These are phyloP conservation scores for Globisporangium echinulatum DNA, from an alignment of 352 stramenopile genomes.

Conservation along the genomic window DNA sequence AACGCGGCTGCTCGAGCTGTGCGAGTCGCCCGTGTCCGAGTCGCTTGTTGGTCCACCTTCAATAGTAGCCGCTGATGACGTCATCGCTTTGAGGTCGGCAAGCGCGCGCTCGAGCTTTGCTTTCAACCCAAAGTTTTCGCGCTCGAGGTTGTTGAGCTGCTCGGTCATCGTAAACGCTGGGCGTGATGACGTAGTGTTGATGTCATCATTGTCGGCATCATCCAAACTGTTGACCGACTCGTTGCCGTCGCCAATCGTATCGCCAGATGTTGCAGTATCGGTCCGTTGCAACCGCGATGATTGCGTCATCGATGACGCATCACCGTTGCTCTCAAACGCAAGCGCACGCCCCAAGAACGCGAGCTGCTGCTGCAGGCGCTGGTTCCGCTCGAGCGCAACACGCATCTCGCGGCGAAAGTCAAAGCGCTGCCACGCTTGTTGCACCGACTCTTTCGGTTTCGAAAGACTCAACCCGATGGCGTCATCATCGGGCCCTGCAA, in stretches of 20 bases:
- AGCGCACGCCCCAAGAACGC: slow-evolving; percentile 54
- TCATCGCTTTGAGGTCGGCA: slow-evolving; percentile 33
- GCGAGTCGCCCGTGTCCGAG: slow-evolving; percentile 37
- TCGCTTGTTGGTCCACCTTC: background rate
- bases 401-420: slow-evolving; percentile 52
- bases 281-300: slow-evolving; percentile 19
- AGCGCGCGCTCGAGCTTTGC: slow-evolving; percentile 37
- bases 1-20: slow-evolving; percentile 30
- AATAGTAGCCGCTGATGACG: background rate
- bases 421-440: slow-evolving; percentile 26
- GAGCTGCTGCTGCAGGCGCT: slow-evolving; percentile 53
- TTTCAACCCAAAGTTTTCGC: slow-evolving; percentile 68
- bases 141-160: slow-evolving; percentile 66
- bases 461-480: background rate
- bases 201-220: slow-evolving; percentile 5
- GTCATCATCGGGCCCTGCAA: slow-evolving; percentile 20
- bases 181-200: slow-evolving; percentile 9
- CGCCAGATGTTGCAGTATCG: slow-evolving; percentile 37
- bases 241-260: slow-evolving; percentile 19
- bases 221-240: slow-evolving; percentile 14
- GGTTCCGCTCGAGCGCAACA: slow-evolving; percentile 53
- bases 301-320: background rate
- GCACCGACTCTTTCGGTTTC: too few relatives aligned
- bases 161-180: slow-evolving; percentile 60
- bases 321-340: slow-evolving; percentile 23